Evolutionary conservation across 805 yeast species (phyloP), one percentile per base, ranked within the genome.

Genomic region (Hanseniaspora taiwanica): DNA sequence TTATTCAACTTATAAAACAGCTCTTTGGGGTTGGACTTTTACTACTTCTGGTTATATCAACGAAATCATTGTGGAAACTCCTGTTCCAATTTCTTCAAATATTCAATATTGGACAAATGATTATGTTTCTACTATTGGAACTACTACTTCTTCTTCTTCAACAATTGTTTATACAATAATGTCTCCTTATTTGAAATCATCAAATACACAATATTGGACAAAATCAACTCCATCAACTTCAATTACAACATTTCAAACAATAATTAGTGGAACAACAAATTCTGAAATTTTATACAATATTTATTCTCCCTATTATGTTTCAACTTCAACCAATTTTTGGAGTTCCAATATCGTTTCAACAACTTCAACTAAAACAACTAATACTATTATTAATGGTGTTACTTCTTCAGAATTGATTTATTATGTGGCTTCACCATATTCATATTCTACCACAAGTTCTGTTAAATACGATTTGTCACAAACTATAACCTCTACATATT

Each of bases 11-110:
- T 40, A 42, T 18, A 36, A 40, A 14, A 46, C 50, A 3, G 34
- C 39, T 13, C 45, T 38, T 17, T 40, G 46, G 39, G 38, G 46
- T 10, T 38, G 44, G 24, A 38, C 42, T 4, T 35, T 24, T 27
- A 42, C 47, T 14, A 25, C 24, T 12, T 35, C 36, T 16, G 18
- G 33, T n/a, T n/a, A n/a, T n/a, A n/a, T n/a, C n/a, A n/a, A n/a
- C n/a, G n/a, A n/a, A n/a, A n/a, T n/a, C n/a, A n/a, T n/a, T n/a
- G 29, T 25, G 9, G 29, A 12, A 4, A 25, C 29, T 4, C 14
- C 29, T 25, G 29, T 25, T 25, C n/a, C 29, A 25, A 25, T 14
- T 25, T 14, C 29, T 25, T 25, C 29, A 4, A 25, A 13, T 7
- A 25, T 25, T 13, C 29, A 12, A 14, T 25, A 25, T n/a, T n/a